Evolutionary conservation across 2,329 filamentous ascomycete genomes (phyloP), one percentile per base, ranked within the genome.

Genomic region (Alternaria sp.): DNA sequence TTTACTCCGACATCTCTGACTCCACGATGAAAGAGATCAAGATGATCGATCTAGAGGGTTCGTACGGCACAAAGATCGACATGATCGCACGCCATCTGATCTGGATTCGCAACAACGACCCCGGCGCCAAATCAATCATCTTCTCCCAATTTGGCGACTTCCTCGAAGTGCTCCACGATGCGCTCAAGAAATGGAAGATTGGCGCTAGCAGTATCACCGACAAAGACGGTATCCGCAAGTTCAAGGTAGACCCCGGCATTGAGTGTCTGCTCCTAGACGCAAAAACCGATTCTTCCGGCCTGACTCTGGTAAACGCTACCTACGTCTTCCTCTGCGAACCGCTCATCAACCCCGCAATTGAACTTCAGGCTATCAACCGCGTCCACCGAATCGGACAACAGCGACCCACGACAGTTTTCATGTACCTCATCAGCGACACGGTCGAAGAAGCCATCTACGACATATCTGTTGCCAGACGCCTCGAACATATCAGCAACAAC

Each of bases 281-380:
- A 5, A 91, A 93, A 65, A 90, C 92, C 0, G 92, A 97, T 73
- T 90, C 92, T 0, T 93, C 91, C 1, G 95, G 95, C 0, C 82
- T 99, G 29, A 98, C 96, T 61, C 85, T 99, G 0, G 90, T 97
- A 65, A 94, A 96, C 69, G 95, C 94, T 4, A 97, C 88, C 46
- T 93, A 98, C 72, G 93, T 98, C 1, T 96, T 98, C 72, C 84
- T 99, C 4, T 97, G 93, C 75, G 95, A 99, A 73, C 95, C 95
- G 2, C 82, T 98, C 3, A 87, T 98, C 67, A 97, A 98, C 72
- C 94, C 94, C 0, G 93, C 93, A 0, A 87, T 99, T 14, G 95
- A 98, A 77, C 83, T 98, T 9, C 95, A 99, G 77, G 94, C 93
- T 13, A 96, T 98, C 71, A 93, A 94, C 0, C 90, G 95, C 55